Percentiles rank a stretch among this genome's conserved stretches.
phyloP scores from a whole-genome alignment of 2,329 filamentous ascomycete species.

The Plenodomus biglobosus region DNA sequence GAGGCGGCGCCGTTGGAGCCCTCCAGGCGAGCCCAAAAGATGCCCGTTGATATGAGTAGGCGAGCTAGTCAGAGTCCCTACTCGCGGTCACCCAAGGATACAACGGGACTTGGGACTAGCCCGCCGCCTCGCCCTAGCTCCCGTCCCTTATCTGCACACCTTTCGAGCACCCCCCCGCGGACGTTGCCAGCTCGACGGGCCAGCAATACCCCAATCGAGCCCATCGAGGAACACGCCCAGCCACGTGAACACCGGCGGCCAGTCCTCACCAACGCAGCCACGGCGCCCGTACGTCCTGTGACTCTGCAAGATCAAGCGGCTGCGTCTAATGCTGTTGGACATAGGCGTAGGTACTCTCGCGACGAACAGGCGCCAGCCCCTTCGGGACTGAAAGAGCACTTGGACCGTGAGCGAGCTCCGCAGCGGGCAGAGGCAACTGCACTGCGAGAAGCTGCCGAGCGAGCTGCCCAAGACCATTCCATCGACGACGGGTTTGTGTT shows the following conservation, averaged over 20 bases:
- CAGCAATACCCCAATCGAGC: conserved; percentile 39
- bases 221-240: conserved; percentile 40
- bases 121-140: conserved; percentile 40
- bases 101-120: conserved; percentile 29
- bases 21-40: conserved; percentile 32
- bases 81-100: conserved; percentile 38
- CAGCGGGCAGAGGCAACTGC: conserved; percentile 43
- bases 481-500: conserved; percentile 94
- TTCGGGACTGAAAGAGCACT: conserved; percentile 53
- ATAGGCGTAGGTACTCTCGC: conserved; percentile 65
- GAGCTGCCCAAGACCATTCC: conserved; percentile 80
- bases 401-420: conserved; percentile 48
- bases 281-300: conserved; percentile 49
- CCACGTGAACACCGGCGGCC: conserved; percentile 48
- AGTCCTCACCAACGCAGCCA: conserved; percentile 47
- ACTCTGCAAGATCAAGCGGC: conserved; percentile 41
- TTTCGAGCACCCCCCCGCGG: conserved; percentile 29
- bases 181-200: conserved; percentile 27
- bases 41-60: conserved; percentile 30
- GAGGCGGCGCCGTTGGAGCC: conserved; percentile 30
- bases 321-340: conserved; percentile 44
- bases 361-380: conserved; percentile 48
- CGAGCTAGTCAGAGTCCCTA: conserved; percentile 33
- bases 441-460: conserved; percentile 56
- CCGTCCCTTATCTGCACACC: conserved; percentile 32